A percentile compares a stretch with the other conserved stretches of the same genome.
Conservation (phyloP, 73 alveolate species). For the Uronychia binucleata region DNA sequence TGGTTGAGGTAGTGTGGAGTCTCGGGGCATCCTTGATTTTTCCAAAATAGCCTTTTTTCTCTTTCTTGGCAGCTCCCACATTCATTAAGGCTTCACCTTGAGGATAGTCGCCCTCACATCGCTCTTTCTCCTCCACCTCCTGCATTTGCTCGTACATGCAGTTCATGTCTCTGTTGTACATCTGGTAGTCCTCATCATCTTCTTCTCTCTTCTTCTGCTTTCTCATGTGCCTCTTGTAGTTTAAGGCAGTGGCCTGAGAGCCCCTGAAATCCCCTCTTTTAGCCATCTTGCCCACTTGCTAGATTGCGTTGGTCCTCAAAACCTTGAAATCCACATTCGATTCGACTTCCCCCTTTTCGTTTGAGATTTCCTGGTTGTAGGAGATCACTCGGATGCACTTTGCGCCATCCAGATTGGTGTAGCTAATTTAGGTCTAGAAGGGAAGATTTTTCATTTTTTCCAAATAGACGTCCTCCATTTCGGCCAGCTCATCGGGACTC, state of each 20-base stretch:
- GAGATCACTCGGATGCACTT: slow-evolving; percentile 92
- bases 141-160: slow-evolving; percentile 31
- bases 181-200: background rate
- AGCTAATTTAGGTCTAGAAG: slow-evolving; percentile 79
- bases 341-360: slow-evolving; percentile 83
- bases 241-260: slow-evolving; percentile 71
- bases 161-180: background rate
- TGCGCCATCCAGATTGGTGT: slow-evolving; percentile 73
- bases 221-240: slow-evolving; percentile 46
- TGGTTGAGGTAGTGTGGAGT: background rate
- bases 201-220: slow-evolving; percentile 11
- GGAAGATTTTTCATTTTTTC: slow-evolving; percentile 66
- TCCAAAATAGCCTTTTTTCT: slow-evolving; percentile 5
- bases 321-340: slow-evolving; percentile 76
- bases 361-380: slow-evolving; percentile 68
- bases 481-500: slow-evolving; percentile 56
- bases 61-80: background rate
- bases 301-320: slow-evolving; percentile 81
- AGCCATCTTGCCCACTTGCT: slow-evolving; percentile 89
- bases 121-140: background rate
- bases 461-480: slow-evolving; percentile 54
- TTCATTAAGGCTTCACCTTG: slow-evolving; percentile 1
- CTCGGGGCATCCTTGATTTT: background rate
- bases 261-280: slow-evolving; percentile 66
- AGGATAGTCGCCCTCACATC: too few species aligned